Base-by-base conservation (phyloP, 371 early-diverging fungal genomes). In the Chytridium lagenaria region DNA sequence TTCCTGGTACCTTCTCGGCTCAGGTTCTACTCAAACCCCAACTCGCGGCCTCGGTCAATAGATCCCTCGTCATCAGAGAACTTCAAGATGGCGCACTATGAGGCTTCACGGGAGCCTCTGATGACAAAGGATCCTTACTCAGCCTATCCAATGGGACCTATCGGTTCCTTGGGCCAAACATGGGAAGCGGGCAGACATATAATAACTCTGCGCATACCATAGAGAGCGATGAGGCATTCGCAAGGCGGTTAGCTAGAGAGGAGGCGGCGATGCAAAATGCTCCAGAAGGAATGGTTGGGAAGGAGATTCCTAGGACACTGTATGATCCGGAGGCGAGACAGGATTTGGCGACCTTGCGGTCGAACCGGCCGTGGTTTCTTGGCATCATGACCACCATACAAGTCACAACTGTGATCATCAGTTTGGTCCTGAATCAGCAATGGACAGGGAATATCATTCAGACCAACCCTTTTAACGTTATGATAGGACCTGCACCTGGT, bases 401-500 rank as follows among this genome's bases (percentile, higher is more conserved):
- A 37, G 31, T 81, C 22, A 39, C 68, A 28, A 59, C 69, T 2
- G 40, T 82, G 7, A 68, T 83, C n/a, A 73, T 39, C 49, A 59
- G 59, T 7, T 63, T 85, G 28, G 52, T 80, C 36, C 15, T 84
- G 16, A 87, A 86, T 69, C 31, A 61, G 0, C 23, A 77, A 26
- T 31, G n/a, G 22, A 85, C 84, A 2, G 86, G 86, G 30, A 3
- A 22, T 15, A 16, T 76, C 7, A 85, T 88, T 50, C 65, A 80
- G 63, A 80, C 81, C 31, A 78, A 78, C 23, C 79, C 79, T 1
- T 80, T 85, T 64, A 88, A 88, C 73, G 75, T 72, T 73, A 75
- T 88, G 80, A 83, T 87, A 63, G 88, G 88, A 2, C 87, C 87
- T 0, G 19, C 70, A 0, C 12, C 80, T 0, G 81, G 83, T 12